Percentiles rank a stretch among this genome's conserved stretches.
These are phyloP conservation scores for Moniliella sp. DNA, from an alignment of 1,284 basidiomycete genomes.

Conservation along the genomic window DNA sequence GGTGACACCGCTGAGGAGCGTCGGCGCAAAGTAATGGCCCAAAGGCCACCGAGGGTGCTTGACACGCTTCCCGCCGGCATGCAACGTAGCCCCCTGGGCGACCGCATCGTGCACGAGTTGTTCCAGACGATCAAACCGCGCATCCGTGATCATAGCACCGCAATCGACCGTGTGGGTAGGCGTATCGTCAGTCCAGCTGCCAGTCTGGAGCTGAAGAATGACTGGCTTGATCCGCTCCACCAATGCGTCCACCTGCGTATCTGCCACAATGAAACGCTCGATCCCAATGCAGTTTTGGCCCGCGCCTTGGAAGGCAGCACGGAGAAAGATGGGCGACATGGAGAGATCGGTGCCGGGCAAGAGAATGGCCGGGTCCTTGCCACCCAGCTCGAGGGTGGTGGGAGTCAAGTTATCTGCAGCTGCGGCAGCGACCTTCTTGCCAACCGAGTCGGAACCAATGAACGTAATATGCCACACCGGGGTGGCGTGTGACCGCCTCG, in stretches of 20 bases:
- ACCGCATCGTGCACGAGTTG: constrained; percentile 50
- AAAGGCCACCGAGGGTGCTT: constrained; percentile 43
- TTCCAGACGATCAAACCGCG: constrained; percentile 50
- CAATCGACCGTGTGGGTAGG: too few species aligned
- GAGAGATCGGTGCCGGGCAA: constrained; percentile 37
- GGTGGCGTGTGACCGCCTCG: constrained; percentile 55
- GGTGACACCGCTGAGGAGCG: constrained; percentile 62
- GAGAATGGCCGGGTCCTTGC: constrained; percentile 41
- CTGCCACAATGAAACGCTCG: constrained; percentile 49
- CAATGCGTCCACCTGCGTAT: constrained; percentile 51
- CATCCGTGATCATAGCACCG: constrained; percentile 56
- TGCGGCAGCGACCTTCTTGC: constrained; percentile 57
- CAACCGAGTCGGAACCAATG: constrained; percentile 77
- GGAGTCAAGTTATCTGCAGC: constrained; percentile 69
- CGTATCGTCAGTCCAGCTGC: constrained; percentile 22
- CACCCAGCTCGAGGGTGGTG: constrained; percentile 67
- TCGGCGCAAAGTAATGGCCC: constrained; percentile 65
- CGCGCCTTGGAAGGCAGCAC: constrained; percentile 45
- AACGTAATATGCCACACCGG: constrained; percentile 52
- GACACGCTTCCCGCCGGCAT: constrained; percentile 48
- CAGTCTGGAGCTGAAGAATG: constrained; percentile 12
- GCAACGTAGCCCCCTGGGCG: constrained; percentile 49
- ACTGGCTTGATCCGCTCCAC: constrained; percentile 33
- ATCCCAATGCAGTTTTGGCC: constrained; percentile 79
- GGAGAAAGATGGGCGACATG: constrained; percentile 37